Percentiles rank a stretch among this genome's conserved stretches.
Conservation (phyloP, 2,329 filamentous ascomycete species). For the Chaetomium strumarium region DNA sequence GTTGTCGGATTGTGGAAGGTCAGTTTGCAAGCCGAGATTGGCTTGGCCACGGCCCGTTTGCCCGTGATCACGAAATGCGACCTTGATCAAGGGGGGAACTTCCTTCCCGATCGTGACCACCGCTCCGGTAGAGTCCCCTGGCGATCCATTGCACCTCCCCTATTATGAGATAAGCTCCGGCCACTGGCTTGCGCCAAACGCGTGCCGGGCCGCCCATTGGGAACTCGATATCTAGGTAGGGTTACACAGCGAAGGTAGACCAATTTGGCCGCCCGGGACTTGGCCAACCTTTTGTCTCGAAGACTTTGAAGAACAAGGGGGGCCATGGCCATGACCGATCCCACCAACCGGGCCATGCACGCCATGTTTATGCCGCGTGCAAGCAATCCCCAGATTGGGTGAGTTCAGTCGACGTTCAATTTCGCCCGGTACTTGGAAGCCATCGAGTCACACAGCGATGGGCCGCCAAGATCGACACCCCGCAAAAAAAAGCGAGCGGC, state of each 20-base stretch:
- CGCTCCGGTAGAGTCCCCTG: background rate
- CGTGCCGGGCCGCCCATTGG: no score
- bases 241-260: no score
- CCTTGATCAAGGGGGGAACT: background rate
- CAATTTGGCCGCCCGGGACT: no score
- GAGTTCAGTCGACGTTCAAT: background rate
- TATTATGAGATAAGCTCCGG: background rate
- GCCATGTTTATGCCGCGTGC: no score
- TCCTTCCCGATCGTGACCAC: constrained; percentile 18
- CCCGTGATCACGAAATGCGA: constrained; percentile 10
- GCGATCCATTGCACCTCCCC: background rate
- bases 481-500: background rate
- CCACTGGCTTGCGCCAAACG: no score
- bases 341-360: no score
- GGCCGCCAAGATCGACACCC: background rate
- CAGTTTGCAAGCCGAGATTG: background rate
- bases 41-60: background rate
- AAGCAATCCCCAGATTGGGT: background rate
- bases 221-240: no score
- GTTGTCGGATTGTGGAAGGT: constrained; percentile 16
- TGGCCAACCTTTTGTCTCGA: no score
- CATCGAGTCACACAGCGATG: background rate
- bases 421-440: constrained; percentile 2
- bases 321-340: no score
- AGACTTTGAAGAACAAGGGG: no score